Base-by-base conservation (phyloP, 805 yeast species). In the Candida corydali region DNA sequence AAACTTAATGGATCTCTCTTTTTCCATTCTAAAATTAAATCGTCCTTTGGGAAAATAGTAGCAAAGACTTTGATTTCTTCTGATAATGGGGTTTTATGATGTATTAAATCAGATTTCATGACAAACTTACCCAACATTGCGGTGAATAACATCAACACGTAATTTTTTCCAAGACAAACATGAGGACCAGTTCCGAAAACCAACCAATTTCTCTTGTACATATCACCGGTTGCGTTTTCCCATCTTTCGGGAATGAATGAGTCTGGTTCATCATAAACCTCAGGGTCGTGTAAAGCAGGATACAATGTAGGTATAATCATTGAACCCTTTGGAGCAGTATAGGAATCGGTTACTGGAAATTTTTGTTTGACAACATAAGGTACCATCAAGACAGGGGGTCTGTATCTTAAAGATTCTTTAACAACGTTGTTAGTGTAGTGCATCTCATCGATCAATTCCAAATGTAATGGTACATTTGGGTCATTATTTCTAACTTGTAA, bases 311-410 rank as follows among this genome's bases (percentile, higher is more conserved):
- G 98, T 50, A 93, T 87, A 49, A 93, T 74, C 98, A 93, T 93
- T 18, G 97, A 73, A 31, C 98, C 98, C 67, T 88, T 89, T 58
- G 98, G 98, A 34, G 88, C 96, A 18, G 91, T 80, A 66, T 93
- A 93, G 39, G 71, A 75, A 11, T 82, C 82, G 26, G 86, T 75
- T 36, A 93, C 79, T 28, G 95, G 95, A 73, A 85, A 93, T 10
- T 75, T 66, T 59, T 87, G 73, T 73, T 93, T 93, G 37, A 76
- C 96, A 42, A 86, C 87, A 59, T 93, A 93, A 36, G 98, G 98
- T 43, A 93, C 98, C 98, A 93, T 93, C 40, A 89, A 55, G 44
- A 93, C 98, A 3, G 98, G 98, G 18, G 98, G 98, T 65, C 98
- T 82, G 70, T 84, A 85, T 60, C 98, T 82, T 50, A 93, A 76